phyloP scores from a whole-genome alignment of 345 rosid species.

The Pistacia integerrima region DNA sequence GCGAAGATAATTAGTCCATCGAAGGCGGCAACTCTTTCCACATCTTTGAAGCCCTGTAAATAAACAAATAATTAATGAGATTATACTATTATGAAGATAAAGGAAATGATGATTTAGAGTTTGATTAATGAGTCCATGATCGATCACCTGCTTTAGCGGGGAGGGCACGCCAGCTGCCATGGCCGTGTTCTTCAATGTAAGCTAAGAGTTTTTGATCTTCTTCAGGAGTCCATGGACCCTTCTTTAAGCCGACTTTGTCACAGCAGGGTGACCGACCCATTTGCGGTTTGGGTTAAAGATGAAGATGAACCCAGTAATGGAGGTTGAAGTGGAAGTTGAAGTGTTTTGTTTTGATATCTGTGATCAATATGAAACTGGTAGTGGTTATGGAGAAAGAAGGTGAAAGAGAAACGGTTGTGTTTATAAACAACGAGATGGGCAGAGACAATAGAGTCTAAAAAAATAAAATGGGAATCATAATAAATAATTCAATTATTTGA shows the following conservation, averaged over 20 bases:
- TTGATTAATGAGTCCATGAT: background rate
- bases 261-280: slow-evolving; percentile 86
- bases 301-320: too few relatives aligned
- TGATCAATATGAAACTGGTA: slow-evolving; percentile 23
- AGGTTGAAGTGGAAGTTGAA: background rate
- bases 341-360: background rate
- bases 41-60: slow-evolving; percentile 79
- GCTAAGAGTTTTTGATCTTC: slow-evolving; percentile 94
- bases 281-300: slow-evolving; percentile 1
- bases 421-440: slow-evolving; percentile 33
- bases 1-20: slow-evolving; percentile 95
- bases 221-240: slow-evolving; percentile 98
- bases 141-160: slow-evolving; percentile 81
- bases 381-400: slow-evolving; percentile 18
- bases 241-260: slow-evolving; percentile 85
- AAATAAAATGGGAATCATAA: slow-evolving; percentile 18
- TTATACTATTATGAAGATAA: background rate
- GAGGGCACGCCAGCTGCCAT: slow-evolving; percentile 94
- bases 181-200: slow-evolving; percentile 88
- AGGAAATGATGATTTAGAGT: background rate
- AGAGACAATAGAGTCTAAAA: slow-evolving; percentile 43
- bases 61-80: background rate
- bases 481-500: slow-evolving; percentile 34
- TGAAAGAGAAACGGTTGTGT: slow-evolving; percentile 20
- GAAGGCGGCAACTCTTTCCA: slow-evolving; percentile 90